Evolutionary conservation across 176 grass and related monocot species (phyloP), one percentile per base, ranked within the genome.

Genomic region (Canna indica): DNA sequence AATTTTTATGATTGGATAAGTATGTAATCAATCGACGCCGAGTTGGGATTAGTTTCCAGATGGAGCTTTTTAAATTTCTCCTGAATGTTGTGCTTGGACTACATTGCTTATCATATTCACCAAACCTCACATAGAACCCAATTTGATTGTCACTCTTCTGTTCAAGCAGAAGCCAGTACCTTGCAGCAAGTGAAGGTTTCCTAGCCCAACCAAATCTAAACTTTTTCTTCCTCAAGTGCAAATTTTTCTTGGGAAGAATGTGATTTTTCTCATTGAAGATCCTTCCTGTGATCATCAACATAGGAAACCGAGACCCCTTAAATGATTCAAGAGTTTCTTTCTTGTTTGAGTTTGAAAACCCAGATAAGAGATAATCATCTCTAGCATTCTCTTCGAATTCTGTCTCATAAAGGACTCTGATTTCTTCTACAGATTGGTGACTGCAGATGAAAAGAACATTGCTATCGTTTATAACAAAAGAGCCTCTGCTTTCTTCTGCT

Each of bases 131-230:
- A 61, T 61, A 75, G 54, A 96, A 91, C 41, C 71, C 73, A 34
- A 96, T 79, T 67, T 96, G 88, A 52, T 72, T 82, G 25, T 73
- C 75, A 72, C 66, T 83, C 74, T 76, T 91, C 73, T 96, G 80
- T 73, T 88, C 91, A 6, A 96, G 72, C 33, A 96, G 10, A 28
- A 96, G 24, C 88, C 85, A 86, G 69, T 96, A 96, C 68, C 85
- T 78, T 13, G 75, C 76, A 17, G 76, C 70, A 42, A 91, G 62
- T 33, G 59, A 72, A 44, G 83, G 46, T 8, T 30, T 70, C 27
- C 12, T 47, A 30, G 26, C 39, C 24, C 24, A 7, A 2, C 41
- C 67, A 17, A 70, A 47, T 30, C 15, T 47, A 1, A 30, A 15
- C 13, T 14, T 38, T 38, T 65, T 38, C 33, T 65, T 65, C 62